These are phyloP conservation scores for Stephania japonica DNA, from an alignment of 164 flowering plant species.

Conservation along the genomic window DNA sequence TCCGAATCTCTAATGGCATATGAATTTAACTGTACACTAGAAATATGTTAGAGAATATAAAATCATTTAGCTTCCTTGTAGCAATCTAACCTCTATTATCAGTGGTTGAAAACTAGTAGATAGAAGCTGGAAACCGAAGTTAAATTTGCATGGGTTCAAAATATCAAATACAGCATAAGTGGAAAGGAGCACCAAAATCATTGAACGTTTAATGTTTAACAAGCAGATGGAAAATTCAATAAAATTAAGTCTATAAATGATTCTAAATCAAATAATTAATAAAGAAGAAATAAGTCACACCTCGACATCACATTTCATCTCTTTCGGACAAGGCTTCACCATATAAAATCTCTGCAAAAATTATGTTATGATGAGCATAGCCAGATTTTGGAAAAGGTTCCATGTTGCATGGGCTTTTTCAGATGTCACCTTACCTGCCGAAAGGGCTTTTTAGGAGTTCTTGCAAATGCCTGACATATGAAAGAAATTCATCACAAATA, in stretches of 20 bases:
- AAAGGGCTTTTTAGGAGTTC: conserved; percentile 96
- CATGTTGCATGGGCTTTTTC: not conserved
- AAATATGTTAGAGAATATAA: not conserved
- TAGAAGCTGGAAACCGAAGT: not conserved
- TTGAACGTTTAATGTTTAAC: not conserved
- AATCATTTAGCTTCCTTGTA: not conserved
- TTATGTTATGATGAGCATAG: conserved; percentile 5
- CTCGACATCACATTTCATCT: conserved; percentile 98
- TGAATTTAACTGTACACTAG: conserved; percentile 50
- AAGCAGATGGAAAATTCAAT: not conserved
- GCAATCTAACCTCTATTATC: not conserved
- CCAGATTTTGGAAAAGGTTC: not conserved
- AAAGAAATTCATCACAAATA: conserved; percentile 11
- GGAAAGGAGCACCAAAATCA: not conserved
- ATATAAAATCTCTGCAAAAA: conserved; percentile 82
- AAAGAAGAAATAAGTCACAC: conserved; percentile 29
- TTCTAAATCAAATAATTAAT: not conserved
- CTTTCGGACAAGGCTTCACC: conserved; percentile 98
- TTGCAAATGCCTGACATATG: conserved; percentile 82
- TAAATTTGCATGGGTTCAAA: not conserved
- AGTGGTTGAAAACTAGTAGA: not conserved
- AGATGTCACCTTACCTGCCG: conserved; percentile 51
- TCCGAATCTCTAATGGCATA: conserved; percentile 90
- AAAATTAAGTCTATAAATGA: not conserved
- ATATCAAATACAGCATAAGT: not conserved